A percentile compares a stretch with the other conserved stretches of the same genome.
These are phyloP conservation scores for Picea sitchensis DNA, from an alignment of 75 land plant genomes.

Conservation along the genomic window DNA sequence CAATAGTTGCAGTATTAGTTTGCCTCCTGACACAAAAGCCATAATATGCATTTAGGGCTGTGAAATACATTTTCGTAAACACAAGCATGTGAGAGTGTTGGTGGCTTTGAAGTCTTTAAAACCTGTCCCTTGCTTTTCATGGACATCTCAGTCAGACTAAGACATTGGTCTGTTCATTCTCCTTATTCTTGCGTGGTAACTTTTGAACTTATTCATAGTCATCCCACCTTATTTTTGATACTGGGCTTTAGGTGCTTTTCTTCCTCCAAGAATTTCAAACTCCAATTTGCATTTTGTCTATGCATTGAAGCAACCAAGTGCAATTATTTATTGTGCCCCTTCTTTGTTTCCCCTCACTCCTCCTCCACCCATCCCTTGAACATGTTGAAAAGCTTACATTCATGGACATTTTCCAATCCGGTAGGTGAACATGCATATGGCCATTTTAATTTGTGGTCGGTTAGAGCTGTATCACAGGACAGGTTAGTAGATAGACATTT, in stretches of 20 bases:
- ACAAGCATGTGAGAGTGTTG: constrained; percentile 4
- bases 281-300: neutral
- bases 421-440: neutral
- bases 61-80: neutral
- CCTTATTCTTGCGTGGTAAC: neutral
- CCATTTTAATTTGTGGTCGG: neutral
- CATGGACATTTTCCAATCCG: neutral
- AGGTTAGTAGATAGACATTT: neutral
- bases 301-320: neutral
- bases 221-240: neutral
- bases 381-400: neutral
- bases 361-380: too few species aligned
- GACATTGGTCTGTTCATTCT: neutral
- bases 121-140: neutral
- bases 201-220: neutral
- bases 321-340: neutral
- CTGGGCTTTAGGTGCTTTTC: neutral
- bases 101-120: neutral
- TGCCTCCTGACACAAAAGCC: neutral
- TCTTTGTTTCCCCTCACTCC: neutral
- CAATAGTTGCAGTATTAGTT: neutral
- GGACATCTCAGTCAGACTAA: neutral
- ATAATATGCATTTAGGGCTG: neutral
- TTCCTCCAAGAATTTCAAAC: neutral
- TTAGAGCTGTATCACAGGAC: neutral